A percentile compares a stretch with the other conserved stretches of the same genome.
These are phyloP conservation scores for Penicillium sp. DNA, from an alignment of 2,329 filamentous ascomycete species.

Conservation along the genomic window DNA sequence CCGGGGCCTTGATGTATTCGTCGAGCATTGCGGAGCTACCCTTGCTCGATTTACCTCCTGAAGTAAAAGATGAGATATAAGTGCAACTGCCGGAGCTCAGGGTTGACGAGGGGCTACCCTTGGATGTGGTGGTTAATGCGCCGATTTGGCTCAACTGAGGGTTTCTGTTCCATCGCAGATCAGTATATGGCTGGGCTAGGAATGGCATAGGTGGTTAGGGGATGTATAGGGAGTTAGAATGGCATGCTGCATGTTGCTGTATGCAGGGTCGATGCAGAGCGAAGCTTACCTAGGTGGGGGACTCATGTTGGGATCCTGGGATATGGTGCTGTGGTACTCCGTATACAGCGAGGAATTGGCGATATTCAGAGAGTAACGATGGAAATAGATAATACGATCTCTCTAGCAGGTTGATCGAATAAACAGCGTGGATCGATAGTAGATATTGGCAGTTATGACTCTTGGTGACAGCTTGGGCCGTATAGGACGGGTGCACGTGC, in stretches of 20 bases:
- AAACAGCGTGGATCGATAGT: neutral
- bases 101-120: neutral
- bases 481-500: neutral
- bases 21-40: neutral
- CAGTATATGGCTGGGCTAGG: neutral
- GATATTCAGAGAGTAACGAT: neutral
- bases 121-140: neutral
- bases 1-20: neutral
- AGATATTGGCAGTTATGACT: neutral
- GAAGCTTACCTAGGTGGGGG: neutral
- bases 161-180: neutral
- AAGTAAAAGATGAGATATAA: neutral
- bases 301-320: neutral
- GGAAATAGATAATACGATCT: neutral
- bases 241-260: neutral
- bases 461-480: neutral
- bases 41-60: neutral
- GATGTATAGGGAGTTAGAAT: neutral
- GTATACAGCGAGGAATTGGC: neutral
- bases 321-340: neutral
- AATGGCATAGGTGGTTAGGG: neutral
- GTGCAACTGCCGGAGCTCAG: neutral
- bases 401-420: neutral
- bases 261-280: neutral
- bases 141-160: neutral